phyloP scores from a whole-genome alignment of 2,329 filamentous ascomycete genomes.

The Fusarium neocosmosporiellum region DNA sequence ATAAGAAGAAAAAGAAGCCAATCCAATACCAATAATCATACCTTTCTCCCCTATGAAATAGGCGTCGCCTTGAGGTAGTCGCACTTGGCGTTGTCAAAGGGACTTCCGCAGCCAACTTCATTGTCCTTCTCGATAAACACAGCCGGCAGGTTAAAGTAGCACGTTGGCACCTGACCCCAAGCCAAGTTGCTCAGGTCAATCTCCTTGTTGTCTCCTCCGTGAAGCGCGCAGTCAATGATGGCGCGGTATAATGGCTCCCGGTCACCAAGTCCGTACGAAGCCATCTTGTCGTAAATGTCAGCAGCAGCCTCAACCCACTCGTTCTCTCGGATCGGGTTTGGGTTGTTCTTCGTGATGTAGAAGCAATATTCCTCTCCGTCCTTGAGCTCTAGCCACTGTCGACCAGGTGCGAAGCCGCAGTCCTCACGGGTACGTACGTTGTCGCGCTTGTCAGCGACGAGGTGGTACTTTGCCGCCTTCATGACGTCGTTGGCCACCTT shows the following conservation, averaged over 20 bases:
- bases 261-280: conserved; percentile 15
- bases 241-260: conserved; percentile 22
- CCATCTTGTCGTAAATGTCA: conserved; percentile 28
- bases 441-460: conserved; percentile 28
- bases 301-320: conserved; percentile 11
- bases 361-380: conserved; percentile 28
- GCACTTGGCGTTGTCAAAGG: neutral
- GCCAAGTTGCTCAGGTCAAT: conserved; percentile 5
- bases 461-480: conserved; percentile 19
- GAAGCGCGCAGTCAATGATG: conserved; percentile 20
- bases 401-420: conserved; percentile 15
- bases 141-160: conserved; percentile 25
- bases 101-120: conserved; percentile 2
- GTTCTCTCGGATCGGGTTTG: neutral
- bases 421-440: neutral
- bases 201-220: neutral
- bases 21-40: neutral
- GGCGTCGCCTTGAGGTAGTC: conserved; percentile 8
- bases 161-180: conserved; percentile 10
- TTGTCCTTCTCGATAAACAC: conserved; percentile 18
- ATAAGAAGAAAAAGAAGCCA: neutral
- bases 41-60: neutral
- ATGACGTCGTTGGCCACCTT: conserved; percentile 37
- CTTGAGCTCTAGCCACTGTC: conserved; percentile 29
- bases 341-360: conserved; percentile 20